Evolutionary conservation across 73 alveolate species (phyloP), one percentile per base, ranked within the genome.

Genomic region (Stentor roeselii): DNA sequence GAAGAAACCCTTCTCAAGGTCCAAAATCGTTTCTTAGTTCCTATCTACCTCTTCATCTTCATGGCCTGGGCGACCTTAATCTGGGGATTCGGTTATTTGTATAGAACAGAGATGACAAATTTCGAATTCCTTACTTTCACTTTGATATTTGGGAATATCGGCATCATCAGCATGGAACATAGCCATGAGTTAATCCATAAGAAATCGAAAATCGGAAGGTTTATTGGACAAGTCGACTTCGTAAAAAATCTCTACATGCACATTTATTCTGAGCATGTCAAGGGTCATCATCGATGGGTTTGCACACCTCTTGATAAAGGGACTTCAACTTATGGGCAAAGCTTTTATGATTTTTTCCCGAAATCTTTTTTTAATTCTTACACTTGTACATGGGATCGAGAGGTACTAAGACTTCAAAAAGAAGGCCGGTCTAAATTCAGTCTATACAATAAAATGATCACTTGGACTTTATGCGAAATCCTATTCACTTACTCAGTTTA

Each of bases 101-200:
- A 85, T 75, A 0, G 3, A 3, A 60, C 76, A 60, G 78, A 85
- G n/a, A n/a, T 84, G 39, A 15, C 78, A 36, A 74, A 59, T 15
- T 0, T 40, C 36, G 39, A 67, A 37, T 32, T 31, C 41, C 21
- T 75, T 34, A 35, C 41, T 84, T 11, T 37, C 15, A 30, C 34
- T n/a, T 27, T 67, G 14, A 30, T 40, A 21, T 3, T 21, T 27
- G 93, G 93, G 6, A 76, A 90, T 42, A 39, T 86, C 21, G 93
- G 93, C 11, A 91, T 88, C 27, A 85, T 87, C 2, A 86, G 87
- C 42, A 59, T 82, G 42, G 86, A 84, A 3, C 86, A 89, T 15
- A 95, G 95, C 42, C 98, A 94, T 88, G 98, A 94, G 83, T 86
- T 92, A 3, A 60, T 92, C 75, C 98, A 94, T 84, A 92, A 93